These are phyloP conservation scores for Ramalina intermedia DNA, from an alignment of 495 filamentous ascomycete species.

Conservation along the genomic window DNA sequence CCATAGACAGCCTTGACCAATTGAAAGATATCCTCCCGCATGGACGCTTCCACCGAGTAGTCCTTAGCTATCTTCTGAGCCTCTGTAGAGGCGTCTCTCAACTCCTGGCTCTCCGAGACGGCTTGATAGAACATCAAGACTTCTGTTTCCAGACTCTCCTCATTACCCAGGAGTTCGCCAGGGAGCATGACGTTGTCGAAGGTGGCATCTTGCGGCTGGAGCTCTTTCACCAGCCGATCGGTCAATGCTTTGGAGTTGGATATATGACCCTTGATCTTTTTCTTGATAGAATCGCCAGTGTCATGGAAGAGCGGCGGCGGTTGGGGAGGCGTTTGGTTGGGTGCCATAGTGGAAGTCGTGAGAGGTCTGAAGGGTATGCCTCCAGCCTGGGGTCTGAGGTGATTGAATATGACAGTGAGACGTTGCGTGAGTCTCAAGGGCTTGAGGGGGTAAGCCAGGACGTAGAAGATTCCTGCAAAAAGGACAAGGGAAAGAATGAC, in stretches of 20 bases:
- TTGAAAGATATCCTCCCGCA: slow-evolving; percentile 54
- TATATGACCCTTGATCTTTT: slow-evolving; percentile 63
- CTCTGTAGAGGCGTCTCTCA: slow-evolving; percentile 57
- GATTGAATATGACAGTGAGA: slow-evolving; percentile 46
- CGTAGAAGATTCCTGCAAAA: slow-evolving; percentile 46
- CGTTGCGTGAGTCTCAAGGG: slow-evolving; percentile 39
- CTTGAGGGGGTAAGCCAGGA: slow-evolving; percentile 56
- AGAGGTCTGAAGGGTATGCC: slow-evolving; percentile 26
- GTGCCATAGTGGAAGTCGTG: slow-evolving; percentile 53
- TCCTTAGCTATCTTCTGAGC: slow-evolving; percentile 54
- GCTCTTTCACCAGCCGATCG: slow-evolving; percentile 55
- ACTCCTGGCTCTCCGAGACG: slow-evolving; percentile 50
- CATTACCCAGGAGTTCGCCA: slow-evolving; percentile 54
- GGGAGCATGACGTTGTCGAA: slow-evolving; percentile 53
- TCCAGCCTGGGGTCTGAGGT: slow-evolving; percentile 20
- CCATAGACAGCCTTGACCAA: slow-evolving; percentile 46
- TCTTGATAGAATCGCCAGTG: slow-evolving; percentile 59
- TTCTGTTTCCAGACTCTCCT: slow-evolving; percentile 39
- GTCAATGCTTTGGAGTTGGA: slow-evolving; percentile 51
- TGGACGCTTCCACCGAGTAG: slow-evolving; percentile 48
- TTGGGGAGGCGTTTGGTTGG: slow-evolving; percentile 60
- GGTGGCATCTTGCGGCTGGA: slow-evolving; percentile 48
- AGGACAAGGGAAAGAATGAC: slow-evolving; percentile 42
- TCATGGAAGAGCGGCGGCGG: slow-evolving; percentile 74
- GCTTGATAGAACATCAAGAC: slow-evolving; percentile 70